Percentiles rank a stretch among this genome's conserved stretches.
Conservation (phyloP, 768 basidiomycete genomes). For the Galerina sulciceps region DNA sequence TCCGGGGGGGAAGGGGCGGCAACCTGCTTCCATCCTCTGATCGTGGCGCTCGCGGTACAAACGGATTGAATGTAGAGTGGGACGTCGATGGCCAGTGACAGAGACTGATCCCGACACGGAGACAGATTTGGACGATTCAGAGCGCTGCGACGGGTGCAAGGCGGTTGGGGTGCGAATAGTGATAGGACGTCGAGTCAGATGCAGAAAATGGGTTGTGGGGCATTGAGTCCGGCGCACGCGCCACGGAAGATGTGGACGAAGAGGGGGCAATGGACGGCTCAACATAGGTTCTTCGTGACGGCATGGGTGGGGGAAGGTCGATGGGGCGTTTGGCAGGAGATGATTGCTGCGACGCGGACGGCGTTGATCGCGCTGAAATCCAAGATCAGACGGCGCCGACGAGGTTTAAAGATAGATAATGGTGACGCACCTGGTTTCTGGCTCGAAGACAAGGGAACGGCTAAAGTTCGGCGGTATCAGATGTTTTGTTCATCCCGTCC, state of each 20-base stretch:
- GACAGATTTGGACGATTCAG: conserved; percentile 19
- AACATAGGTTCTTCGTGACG: conserved; percentile 9
- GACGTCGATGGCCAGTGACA: not conserved
- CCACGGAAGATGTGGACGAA: conserved; percentile 1
- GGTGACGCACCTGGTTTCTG: no score
- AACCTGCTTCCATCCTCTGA: conserved; percentile 23
- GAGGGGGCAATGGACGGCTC: conserved; percentile 8
- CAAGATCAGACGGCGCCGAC: not conserved
- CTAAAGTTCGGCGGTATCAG: not conserved
- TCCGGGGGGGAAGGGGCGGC: conserved; percentile 60
- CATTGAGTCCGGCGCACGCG: not conserved
- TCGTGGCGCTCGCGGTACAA: conserved; percentile 24
- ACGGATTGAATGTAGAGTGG: conserved; percentile 42
- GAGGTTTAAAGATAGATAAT: not conserved
- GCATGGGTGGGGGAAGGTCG: conserved; percentile 22
- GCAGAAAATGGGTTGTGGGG: conserved; percentile 18
- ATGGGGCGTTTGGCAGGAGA: conserved; percentile 27
- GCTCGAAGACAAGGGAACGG: not conserved
- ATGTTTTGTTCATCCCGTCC: not conserved
- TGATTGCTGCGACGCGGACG: conserved; percentile 19
- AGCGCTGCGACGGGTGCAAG: conserved; percentile 31
- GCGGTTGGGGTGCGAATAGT: conserved; percentile 24
- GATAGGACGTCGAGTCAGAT: not conserved
- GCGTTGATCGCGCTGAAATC: conserved; percentile 5
- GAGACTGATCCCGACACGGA: not conserved